Base-by-base conservation (phyloP, 176 grass and related monocot species). In the Tillandsia leiboldiana region DNA sequence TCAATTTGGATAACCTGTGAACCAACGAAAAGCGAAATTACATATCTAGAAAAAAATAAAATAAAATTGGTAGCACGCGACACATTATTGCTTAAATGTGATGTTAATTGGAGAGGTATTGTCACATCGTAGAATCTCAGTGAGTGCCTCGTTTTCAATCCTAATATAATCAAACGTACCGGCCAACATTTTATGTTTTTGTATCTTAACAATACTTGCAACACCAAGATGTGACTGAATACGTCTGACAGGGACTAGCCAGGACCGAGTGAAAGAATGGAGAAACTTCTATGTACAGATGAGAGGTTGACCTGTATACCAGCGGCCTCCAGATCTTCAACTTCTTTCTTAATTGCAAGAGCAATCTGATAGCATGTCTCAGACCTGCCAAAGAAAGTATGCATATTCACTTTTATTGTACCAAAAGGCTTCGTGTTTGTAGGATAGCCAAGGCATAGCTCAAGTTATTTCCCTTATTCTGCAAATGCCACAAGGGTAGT, bases 351-450 rank as follows among this genome's bases (percentile, higher is more conserved):
- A n/a, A 96, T 96, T 64, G 92, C 85, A 77, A 91, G 88, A 69
- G 92, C 92, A 83, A 96, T 96, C 74, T 96, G 92, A 78, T 91
- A 96, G 85, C 92, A 91, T 69, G 92, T 96, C 81, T 96, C 88
- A 65, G 87, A 96, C 68, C 92, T 96, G 63, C 2, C 20, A 59
- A 8, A 59, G n/a, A 20, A 22, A 59, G 33, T 42, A 42, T 42
- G 33, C 33, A 42, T 42, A 42, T 42, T 42, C 33, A 42, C 33
- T 42, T 42, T 5, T 42, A 42, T 5, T 42, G 33, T 42, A 42
- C 33, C 33, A 42, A 42, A 42, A 42, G 6, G 33, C 33, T 42
- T 42, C 33, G 5, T 5, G 3, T 42, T 42, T 42, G 33, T 7
- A 42, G 33, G 33, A 42, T 42, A 42, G 33, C 33, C 33, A 6